phyloP scores from a whole-genome alignment of 176 grass and related monocot species.

The Aegilops speltoides region DNA sequence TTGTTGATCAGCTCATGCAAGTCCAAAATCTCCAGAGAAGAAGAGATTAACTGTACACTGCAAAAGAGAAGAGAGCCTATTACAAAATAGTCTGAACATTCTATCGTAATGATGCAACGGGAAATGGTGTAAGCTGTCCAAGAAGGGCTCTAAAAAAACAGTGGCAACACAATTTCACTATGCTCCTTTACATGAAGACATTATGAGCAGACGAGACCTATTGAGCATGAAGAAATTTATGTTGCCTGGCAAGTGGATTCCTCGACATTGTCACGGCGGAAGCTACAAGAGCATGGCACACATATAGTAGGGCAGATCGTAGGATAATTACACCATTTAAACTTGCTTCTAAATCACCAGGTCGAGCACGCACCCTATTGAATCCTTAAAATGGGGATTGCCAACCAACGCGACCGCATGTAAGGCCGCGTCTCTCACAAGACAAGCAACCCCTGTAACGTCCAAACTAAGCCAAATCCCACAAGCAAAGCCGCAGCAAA shows the following conservation, averaged over 20 bases:
- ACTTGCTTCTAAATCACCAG: background rate
- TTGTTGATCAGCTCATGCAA: slow-evolving; percentile 37
- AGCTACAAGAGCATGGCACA: background rate
- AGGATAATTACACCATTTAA: background rate
- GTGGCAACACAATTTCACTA: background rate
- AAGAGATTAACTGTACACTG: slow-evolving; percentile 6
- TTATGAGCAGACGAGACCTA: background rate
- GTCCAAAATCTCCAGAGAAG: background rate
- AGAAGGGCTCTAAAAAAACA: background rate
- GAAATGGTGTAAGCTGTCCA: background rate
- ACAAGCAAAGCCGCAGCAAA: slow-evolving; percentile 18
- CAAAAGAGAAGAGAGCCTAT: background rate
- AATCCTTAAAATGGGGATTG: background rate
- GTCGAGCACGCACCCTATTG: background rate
- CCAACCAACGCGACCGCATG: background rate
- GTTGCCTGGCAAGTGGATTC: background rate
- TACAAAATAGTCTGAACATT: background rate
- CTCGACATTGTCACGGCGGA: background rate
- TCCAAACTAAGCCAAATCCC: background rate
- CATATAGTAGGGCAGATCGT: background rate
- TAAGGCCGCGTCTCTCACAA: slow-evolving; percentile 10
- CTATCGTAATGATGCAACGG: background rate
- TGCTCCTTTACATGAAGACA: slow-evolving; percentile 3
- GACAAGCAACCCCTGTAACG: slow-evolving; percentile 22
- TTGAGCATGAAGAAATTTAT: background rate